phyloP scores from a whole-genome alignment of 208 protist species.

The Trypanosomatidae sp. region DNA sequence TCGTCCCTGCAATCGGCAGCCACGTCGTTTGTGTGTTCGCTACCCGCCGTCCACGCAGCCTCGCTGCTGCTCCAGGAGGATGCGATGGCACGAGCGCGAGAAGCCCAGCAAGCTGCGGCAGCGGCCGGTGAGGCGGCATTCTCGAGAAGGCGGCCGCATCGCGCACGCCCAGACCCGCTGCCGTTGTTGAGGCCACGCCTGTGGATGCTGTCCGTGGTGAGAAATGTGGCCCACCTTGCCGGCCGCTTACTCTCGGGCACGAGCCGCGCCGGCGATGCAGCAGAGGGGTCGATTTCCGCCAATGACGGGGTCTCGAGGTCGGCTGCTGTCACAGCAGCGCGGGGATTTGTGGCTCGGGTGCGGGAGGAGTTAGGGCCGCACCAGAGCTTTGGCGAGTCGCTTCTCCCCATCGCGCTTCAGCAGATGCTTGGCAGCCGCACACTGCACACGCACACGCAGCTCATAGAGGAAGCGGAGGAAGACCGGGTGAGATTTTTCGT shows the following conservation, averaged over 20 bases:
- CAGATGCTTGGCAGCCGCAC: conserved; percentile 29
- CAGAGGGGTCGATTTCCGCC: neutral
- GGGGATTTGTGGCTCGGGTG: conserved; percentile 12
- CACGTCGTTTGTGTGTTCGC: conserved; percentile 5
- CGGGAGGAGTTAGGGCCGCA: conserved; percentile 40
- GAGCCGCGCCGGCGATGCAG: neutral
- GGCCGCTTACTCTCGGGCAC: conserved; percentile 1
- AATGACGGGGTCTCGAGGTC: conserved; percentile 6
- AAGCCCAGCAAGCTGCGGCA: conserved; percentile 4
- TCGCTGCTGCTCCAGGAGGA: conserved; percentile 7
- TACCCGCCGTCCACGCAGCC: conserved; percentile 12
- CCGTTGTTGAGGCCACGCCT: neutral
- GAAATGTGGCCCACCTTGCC: neutral
- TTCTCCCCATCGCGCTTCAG: conserved; percentile 23
- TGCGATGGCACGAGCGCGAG: neutral
- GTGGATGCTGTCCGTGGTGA: conserved; percentile 4
- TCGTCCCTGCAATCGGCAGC: neutral
- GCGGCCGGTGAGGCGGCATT: neutral
- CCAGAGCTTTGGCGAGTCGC: conserved; percentile 15
- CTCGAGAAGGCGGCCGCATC: neutral
- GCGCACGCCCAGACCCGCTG: neutral
- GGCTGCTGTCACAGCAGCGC: conserved; percentile 16
- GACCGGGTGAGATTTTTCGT: conserved; percentile 5
- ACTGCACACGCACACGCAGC: conserved; percentile 12
- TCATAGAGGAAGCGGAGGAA: conserved; percentile 7